Conservation (phyloP, 495 filamentous ascomycete species). For the Neurospora sp. region DNA sequence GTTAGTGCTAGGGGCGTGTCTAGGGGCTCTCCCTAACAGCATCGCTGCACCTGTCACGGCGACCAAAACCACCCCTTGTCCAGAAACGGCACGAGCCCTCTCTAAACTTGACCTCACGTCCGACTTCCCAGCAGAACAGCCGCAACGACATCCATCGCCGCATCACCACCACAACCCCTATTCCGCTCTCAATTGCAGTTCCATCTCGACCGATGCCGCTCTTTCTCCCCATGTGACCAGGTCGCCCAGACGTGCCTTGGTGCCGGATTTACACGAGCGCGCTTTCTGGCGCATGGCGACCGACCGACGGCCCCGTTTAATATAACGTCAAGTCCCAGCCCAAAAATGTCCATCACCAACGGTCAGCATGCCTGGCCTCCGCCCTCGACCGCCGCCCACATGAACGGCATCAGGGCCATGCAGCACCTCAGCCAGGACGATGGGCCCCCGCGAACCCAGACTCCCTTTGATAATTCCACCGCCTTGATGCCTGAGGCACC, state of each 20-base stretch:
- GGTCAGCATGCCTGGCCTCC: conserved; percentile 39
- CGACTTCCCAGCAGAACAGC: conserved; percentile 29
- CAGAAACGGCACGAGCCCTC: conserved; percentile 25
- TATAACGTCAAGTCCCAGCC: conserved; percentile 4
- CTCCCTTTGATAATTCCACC: conserved; percentile 28
- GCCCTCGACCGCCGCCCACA: conserved; percentile 18
- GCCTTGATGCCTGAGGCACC: conserved; percentile 41
- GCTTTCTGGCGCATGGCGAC: conserved; percentile 39
- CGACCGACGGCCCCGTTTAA: conserved; percentile 17
- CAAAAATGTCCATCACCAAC: conserved; percentile 42
- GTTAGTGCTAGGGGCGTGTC: background rate
- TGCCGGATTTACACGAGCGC: conserved; percentile 35
- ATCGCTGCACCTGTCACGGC: background rate
- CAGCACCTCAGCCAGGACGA: conserved; percentile 24
- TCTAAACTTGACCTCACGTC: conserved; percentile 38
- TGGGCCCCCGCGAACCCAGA: conserved; percentile 24
- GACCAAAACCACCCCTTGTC: conserved; percentile 19
- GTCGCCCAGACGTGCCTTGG: conserved; percentile 24
- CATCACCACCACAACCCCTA: conserved; percentile 27
- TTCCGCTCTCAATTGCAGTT: conserved; percentile 14
- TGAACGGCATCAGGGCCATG: conserved; percentile 21
- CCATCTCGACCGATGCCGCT: conserved; percentile 34
- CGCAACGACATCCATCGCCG: conserved; percentile 30
- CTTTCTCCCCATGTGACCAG: conserved; percentile 30
- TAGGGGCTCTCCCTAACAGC: background rate